Percentiles rank a stretch among this genome's conserved stretches.
phyloP scores from a whole-genome alignment of 306 rosid genomes.

The Alnus rubra region DNA sequence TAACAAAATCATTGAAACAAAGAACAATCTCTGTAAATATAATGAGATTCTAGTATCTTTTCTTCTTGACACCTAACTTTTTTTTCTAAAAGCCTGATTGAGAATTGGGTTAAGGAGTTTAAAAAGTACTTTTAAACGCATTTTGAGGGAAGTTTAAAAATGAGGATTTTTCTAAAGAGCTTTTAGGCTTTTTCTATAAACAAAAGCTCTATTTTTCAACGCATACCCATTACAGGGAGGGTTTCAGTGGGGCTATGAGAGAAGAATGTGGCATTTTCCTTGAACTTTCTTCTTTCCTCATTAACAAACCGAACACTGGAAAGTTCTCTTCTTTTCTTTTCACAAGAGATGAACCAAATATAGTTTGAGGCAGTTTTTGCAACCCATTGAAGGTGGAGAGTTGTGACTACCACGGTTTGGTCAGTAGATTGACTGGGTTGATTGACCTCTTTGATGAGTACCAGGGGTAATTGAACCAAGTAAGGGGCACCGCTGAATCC shows the following conservation, averaged over 20 bases:
- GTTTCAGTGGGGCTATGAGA: background rate
- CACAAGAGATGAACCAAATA: background rate
- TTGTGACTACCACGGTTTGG: background rate
- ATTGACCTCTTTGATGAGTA: background rate
- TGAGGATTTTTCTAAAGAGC: too few relatives aligned
- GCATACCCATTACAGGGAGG: background rate
- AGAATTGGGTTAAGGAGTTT: too few relatives aligned
- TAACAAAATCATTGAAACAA: background rate
- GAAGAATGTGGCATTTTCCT: background rate
- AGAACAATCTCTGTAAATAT: background rate
- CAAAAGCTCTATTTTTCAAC: too few relatives aligned
- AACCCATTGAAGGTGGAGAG: background rate
- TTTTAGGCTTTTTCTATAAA: too few relatives aligned
- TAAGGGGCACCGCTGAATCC: background rate
- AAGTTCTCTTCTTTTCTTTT: background rate
- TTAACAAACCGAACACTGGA: background rate
- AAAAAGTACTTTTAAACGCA: too few relatives aligned
- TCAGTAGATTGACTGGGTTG: background rate
- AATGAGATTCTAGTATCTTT: background rate
- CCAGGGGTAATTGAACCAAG: background rate
- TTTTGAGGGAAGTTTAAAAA: too few relatives aligned
- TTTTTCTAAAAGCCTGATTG: background rate
- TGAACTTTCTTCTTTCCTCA: background rate
- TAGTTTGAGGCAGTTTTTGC: slow-evolving; percentile 1
- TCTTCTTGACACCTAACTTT: background rate